Evolutionary conservation across 2,329 filamentous ascomycete genomes (phyloP), one percentile per base, ranked within the genome.

Genomic region (Chaetomiaceae sp.): DNA sequence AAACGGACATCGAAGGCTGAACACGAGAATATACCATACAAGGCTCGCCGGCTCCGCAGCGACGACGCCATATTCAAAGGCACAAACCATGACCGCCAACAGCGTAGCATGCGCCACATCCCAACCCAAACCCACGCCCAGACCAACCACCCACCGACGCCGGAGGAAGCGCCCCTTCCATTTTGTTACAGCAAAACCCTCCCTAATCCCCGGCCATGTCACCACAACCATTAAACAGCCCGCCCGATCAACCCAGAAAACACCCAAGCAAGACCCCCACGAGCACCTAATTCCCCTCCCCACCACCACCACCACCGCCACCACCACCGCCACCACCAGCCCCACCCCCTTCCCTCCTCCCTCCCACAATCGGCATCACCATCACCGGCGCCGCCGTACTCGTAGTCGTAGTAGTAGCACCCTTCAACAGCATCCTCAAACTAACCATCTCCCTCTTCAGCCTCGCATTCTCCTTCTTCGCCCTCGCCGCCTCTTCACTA

Each of bases 391-490:
- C n/a, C n/a, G n/a, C n/a, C n/a, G n/a, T n/a, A n/a, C n/a, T n/a
- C n/a, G n/a, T n/a, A n/a, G n/a, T n/a, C n/a, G n/a, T n/a, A n/a
- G n/a, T 52, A 15, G 48, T 64, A 30, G 60, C 65, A 20, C 68
- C 70, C 64, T 73, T 78, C 47, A 79, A 58, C 53, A 76, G 60
- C 38, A 79, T 72, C 58, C 78, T 71, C 57, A 86, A 68, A 42
- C 86, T 88, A 27, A 84, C 78, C 60, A 90, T 82, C 70, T 95
- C 89, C 57, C 89, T 76, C 70, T 85, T 89, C 58, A 96, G 66
- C 52, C 87, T 74, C 46, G 83, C 79, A 62, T 95, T 95, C 64
- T 97, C 91, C 67, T 87, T 89, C 69, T 88, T 88, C 53, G 89
- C 67, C 55, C 81, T 77, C 20, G 80, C 81, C 47, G 81, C 78